Percentiles rank a stretch among this genome's conserved stretches.
These are phyloP conservation scores for Auricularia heimuer DNA, from an alignment of 768 basidiomycete genomes.

Conservation along the genomic window DNA sequence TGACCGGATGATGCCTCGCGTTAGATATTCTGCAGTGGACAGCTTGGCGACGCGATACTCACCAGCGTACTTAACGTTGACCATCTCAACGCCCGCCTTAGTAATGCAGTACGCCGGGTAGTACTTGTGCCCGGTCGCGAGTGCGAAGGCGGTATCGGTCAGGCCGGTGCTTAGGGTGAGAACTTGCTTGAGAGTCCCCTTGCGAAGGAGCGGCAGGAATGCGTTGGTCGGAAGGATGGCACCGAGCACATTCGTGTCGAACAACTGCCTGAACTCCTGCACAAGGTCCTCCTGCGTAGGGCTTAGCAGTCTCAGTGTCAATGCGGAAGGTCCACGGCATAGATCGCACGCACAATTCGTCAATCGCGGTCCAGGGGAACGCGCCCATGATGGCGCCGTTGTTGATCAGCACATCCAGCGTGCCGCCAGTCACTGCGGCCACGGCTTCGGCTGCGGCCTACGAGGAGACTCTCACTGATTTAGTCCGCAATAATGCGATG, in stretches of 20 bases:
- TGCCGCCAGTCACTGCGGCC: slow-evolving; percentile 5
- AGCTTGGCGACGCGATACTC: background rate
- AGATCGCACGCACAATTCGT: background rate
- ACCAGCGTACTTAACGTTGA: slow-evolving; percentile 7
- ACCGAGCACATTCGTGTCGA: slow-evolving; percentile 14
- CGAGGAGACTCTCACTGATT: too few relatives aligned
- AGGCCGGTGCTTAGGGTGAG: slow-evolving; percentile 5
- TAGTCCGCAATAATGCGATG: too few relatives aligned
- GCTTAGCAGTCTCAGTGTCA: background rate
- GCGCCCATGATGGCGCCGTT: background rate
- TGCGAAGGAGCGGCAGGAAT: slow-evolving; percentile 14
- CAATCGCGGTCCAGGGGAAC: background rate
- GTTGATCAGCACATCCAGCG: slow-evolving; percentile 9
- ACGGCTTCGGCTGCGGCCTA: slow-evolving; percentile 10
- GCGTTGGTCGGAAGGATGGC: slow-evolving; percentile 9
- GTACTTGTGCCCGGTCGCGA: slow-evolving; percentile 1
- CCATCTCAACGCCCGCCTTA: slow-evolving; percentile 2
- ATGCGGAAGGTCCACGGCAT: too few relatives aligned
- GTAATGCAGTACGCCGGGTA: slow-evolving; percentile 4
- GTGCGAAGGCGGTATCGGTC: slow-evolving; percentile 4
- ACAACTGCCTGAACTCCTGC: background rate
- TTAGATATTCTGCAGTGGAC: background rate
- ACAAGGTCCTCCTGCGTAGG: background rate
- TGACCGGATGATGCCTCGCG: too few relatives aligned
- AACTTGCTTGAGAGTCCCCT: slow-evolving; percentile 6